Percentiles rank a stretch among this genome's conserved stretches.
Evolutionary conservation across 176 grass and related monocot species (phyloP).

Genomic region (Pharus latifolius): DNA sequence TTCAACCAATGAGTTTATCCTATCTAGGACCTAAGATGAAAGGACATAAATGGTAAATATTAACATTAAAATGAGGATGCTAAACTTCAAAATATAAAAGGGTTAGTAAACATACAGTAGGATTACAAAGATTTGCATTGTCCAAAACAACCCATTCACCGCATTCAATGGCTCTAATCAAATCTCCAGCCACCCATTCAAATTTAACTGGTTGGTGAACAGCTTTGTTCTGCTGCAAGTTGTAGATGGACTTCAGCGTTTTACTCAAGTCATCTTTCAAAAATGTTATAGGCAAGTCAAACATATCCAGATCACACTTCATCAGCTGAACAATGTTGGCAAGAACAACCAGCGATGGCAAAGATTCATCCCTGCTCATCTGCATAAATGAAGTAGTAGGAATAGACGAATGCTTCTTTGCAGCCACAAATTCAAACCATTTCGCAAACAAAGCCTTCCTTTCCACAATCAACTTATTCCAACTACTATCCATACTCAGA

Average conservation of each 20-base stretch:
- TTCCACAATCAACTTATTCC: constrained; percentile 42
- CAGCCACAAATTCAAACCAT: constrained; percentile 78
- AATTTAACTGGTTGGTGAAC: constrained; percentile 61
- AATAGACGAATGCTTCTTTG: constrained; percentile 34
- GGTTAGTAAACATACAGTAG: constrained; percentile 49
- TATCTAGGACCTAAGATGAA: constrained; percentile 66
- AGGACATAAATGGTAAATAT: constrained; percentile 25
- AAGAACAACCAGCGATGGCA: constrained; percentile 40
- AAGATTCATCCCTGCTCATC: constrained; percentile 28
- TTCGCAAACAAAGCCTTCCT: constrained; percentile 64
- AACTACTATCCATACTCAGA: constrained; percentile 37
- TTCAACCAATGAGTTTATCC: constrained; percentile 95
- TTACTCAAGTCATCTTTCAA: constrained; percentile 43
- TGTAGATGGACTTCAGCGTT: constrained; percentile 41
- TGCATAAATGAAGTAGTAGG: constrained; percentile 26
- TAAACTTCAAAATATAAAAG: background rate
- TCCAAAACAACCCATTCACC: constrained; percentile 94
- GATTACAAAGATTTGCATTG: constrained; percentile 98
- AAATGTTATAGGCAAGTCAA: constrained; percentile 49
- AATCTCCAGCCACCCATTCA: constrained; percentile 76
- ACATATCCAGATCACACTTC: constrained; percentile 49
- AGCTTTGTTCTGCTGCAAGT: constrained; percentile 45
- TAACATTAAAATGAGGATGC: constrained; percentile 13
- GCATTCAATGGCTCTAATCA: constrained; percentile 72
- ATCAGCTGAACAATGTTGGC: constrained; percentile 64